Conservation (phyloP, 805 yeast genomes). For the Nakazawaea molendinolei region DNA sequence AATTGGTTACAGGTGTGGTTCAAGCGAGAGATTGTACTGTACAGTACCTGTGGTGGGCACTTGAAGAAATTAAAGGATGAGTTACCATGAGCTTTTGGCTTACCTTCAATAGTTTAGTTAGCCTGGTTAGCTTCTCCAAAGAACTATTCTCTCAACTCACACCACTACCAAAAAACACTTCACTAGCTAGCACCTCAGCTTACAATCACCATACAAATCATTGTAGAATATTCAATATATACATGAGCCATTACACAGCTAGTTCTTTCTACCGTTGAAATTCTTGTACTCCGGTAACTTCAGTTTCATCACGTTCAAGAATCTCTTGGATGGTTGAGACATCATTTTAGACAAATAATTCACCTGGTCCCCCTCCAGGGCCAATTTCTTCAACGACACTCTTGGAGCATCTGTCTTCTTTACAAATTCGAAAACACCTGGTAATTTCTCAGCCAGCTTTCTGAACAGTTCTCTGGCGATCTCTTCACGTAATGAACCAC, state of each 20-base stretch:
- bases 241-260: no score
- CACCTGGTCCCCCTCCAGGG: conserved; percentile 33
- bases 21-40: no score
- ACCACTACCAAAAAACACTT: no score
- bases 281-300: conserved; percentile 44
- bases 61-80: background rate
- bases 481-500: conserved; percentile 70
- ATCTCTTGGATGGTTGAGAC: conserved; percentile 59
- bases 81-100: no score
- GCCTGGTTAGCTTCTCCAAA: no score
- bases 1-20: no score
- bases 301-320: conserved; percentile 45
- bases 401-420: conserved; percentile 58
- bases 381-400: conserved; percentile 55
- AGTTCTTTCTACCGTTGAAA: conserved; percentile 23
- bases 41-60: no score
- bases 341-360: conserved; percentile 51
- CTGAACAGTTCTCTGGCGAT: conserved; percentile 87
- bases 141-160: no score
- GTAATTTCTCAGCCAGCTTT: conserved; percentile 86
- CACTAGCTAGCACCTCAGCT: no score
- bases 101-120: no score
- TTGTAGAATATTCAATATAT: no score
- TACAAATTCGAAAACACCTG: conserved; percentile 86
- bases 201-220: no score